Base-by-base conservation (phyloP, 148 eudicot genomes). In the Pharnaceum exiguum region DNA sequence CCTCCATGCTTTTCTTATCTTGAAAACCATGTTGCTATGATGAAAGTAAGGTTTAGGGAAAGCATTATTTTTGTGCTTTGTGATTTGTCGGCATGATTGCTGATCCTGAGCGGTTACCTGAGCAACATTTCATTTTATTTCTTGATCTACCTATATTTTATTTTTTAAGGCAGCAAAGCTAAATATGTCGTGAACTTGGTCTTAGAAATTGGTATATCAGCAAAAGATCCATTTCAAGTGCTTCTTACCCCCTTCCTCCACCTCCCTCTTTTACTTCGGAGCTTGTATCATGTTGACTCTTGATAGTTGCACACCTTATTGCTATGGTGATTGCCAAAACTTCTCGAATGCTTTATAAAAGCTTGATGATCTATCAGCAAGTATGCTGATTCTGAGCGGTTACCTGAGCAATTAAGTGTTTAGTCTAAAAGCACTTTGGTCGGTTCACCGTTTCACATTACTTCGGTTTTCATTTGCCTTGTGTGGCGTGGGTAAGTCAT, bases 21-120 rank as follows among this genome's bases (percentile, higher is more conserved):
- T 35, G 12, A 35, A n/a, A n/a, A 24, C 60, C 23, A 11, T 58
- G 74, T 75, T 75, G 83, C 79, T 31, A 23, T 79, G 83, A 78
- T 71, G 79, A 74, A 28, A 67, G 56, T 32, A 67, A 44, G 1
- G 36, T n/a, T 33, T 42, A 40, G 2, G 12, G 64, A 74, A 62
- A 65, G 80, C 51, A 36, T 51, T 10, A 29, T 11, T 3, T 5
- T 31, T 22, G 22, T 46, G 69, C 75, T 71, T 64, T 31, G 54
- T 74, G 79, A 74, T 46, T 29, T 51, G 48, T 74, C 49, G 75
- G 35, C 82, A 51, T 27, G 36, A 27, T 37, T 47, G 77, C 73
- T 65, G 66, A 71, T 59, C 49, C 82, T 80, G 85, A 77, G 85
- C 82, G 79, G 82, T 80, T 80, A 82, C 72, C 81, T 78, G 80